These are phyloP conservation scores for Przewalskia tangutica DNA, from an alignment of 257 asterid genomes.

Conservation along the genomic window DNA sequence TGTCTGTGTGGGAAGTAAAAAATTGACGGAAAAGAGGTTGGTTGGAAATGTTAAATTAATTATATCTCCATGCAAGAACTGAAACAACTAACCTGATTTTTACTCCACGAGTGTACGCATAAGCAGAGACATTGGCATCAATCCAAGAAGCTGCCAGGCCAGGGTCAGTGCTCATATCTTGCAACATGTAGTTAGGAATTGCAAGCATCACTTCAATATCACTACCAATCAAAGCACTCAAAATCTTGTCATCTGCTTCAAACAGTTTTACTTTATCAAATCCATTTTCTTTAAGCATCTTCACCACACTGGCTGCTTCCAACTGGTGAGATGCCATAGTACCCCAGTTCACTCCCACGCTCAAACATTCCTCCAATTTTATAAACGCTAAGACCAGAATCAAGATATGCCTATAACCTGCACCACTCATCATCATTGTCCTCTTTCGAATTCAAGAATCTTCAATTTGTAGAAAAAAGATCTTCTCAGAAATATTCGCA, in stretches of 20 bases:
- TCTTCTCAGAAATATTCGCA: not conserved
- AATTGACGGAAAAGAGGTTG: not conserved
- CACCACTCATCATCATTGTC: not conserved
- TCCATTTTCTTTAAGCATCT: conserved; percentile 65
- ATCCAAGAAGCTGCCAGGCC: conserved; percentile 71
- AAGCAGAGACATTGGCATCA: conserved; percentile 63
- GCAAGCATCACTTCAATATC: conserved; percentile 77
- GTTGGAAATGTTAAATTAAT: not conserved
- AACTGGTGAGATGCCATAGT: conserved; percentile 66
- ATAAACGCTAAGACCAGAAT: conserved; percentile 3
- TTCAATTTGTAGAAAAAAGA: not conserved
- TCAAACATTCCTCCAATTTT: conserved; percentile 2
- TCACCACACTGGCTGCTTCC: conserved; percentile 48
- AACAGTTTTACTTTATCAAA: conserved; percentile 75
- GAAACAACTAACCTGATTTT: conserved; percentile 49
- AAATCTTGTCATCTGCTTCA: conserved; percentile 60
- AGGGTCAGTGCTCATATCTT: conserved; percentile 52
- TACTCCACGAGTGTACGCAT: conserved; percentile 53
- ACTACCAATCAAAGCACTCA: conserved; percentile 55
- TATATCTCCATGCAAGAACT: not conserved
- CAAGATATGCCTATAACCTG: not conserved
- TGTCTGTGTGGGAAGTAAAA: not conserved
- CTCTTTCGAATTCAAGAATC: not conserved
- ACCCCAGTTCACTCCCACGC: conserved; percentile 92
- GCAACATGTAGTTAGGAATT: conserved; percentile 73